These are phyloP conservation scores for Alternaria sp. DNA, from an alignment of 2,329 filamentous ascomycete genomes.

Conservation along the genomic window DNA sequence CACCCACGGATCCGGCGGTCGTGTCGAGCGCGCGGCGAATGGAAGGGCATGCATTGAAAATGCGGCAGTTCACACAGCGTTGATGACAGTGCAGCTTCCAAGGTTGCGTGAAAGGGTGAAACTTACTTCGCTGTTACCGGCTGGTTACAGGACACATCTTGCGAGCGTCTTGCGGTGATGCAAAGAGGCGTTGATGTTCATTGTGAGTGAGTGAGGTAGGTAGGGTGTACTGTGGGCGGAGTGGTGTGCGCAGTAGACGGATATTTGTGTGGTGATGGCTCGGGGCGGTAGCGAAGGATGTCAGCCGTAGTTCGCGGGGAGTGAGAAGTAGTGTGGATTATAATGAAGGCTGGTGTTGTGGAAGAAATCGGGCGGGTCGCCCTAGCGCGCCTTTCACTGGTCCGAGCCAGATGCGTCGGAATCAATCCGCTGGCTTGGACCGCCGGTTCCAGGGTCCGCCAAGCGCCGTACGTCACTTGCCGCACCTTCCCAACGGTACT, in stretches of 20 bases:
- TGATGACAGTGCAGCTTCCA: background rate
- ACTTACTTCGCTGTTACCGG: conserved; percentile 36
- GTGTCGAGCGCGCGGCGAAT: background rate
- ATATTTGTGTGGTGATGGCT: conserved; percentile 14
- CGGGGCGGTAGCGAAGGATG: conserved; percentile 25
- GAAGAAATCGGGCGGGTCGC: conserved; percentile 19
- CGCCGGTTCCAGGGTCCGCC: conserved; percentile 8
- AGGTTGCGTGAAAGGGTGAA: background rate
- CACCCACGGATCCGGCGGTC: conserved; percentile 7
- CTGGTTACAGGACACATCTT: conserved; percentile 36
- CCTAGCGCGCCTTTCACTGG: conserved; percentile 9
- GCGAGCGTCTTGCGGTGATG: conserved; percentile 33
- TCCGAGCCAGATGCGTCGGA: conserved; percentile 11
- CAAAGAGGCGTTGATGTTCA: conserved; percentile 36
- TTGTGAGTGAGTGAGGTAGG: conserved; percentile 11
- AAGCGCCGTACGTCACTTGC: conserved; percentile 14
- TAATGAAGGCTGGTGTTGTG: conserved; percentile 17
- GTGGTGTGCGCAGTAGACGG: conserved; percentile 1
- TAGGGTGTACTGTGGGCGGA: background rate
- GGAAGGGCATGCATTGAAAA: background rate
- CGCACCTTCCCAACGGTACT: background rate
- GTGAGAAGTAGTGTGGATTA: conserved; percentile 10
- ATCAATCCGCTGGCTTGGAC: conserved; percentile 14
- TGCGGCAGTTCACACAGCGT: background rate
- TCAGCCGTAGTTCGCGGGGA: conserved; percentile 12